Percentiles rank a stretch among this genome's conserved stretches.
phyloP scores from a whole-genome alignment of 2,329 filamentous ascomycete genomes.

The Fusarium anguioides region DNA sequence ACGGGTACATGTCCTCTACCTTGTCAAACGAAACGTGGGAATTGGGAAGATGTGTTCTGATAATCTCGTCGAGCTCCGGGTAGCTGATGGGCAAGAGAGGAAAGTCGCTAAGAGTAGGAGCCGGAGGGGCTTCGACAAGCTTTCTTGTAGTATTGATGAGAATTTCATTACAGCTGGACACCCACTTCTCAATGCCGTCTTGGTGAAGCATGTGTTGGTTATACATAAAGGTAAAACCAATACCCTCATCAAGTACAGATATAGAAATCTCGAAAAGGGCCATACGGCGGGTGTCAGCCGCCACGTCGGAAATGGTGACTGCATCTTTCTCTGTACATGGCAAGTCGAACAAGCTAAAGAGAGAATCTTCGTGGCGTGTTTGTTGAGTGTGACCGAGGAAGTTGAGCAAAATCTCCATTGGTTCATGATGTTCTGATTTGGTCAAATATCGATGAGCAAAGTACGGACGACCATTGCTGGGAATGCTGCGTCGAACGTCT shows the following conservation, averaged over 20 bases:
- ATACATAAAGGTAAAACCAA: constrained; percentile 19
- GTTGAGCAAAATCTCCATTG: constrained; percentile 30
- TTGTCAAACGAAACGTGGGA: constrained; percentile 23
- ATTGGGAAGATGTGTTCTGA: constrained; percentile 32
- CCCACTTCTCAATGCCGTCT: constrained; percentile 23
- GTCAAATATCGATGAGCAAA: constrained; percentile 25
- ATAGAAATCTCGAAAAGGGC: constrained; percentile 41
- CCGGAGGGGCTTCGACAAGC: constrained; percentile 18
- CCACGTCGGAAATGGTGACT: constrained; percentile 15
- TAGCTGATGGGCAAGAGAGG: constrained; percentile 49
- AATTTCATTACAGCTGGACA: constrained; percentile 10
- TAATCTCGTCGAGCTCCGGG: constrained; percentile 42
- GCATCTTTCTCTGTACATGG: constrained; percentile 4
- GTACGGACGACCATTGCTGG: constrained; percentile 24
- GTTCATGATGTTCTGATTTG: neutral
- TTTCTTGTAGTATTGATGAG: constrained; percentile 11
- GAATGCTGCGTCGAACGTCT: constrained; percentile 18
- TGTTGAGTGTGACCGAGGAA: constrained; percentile 26
- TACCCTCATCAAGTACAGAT: neutral
- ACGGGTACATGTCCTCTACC: constrained; percentile 53
- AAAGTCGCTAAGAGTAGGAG: constrained; percentile 49
- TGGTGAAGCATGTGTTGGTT: constrained; percentile 29
- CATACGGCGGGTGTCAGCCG: constrained; percentile 1
- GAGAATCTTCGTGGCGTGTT: neutral
- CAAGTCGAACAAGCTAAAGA: constrained; percentile 3